Evolutionary conservation across 2,329 filamentous ascomycete species (phyloP).

Genomic region (Thelonectria rubi): DNA sequence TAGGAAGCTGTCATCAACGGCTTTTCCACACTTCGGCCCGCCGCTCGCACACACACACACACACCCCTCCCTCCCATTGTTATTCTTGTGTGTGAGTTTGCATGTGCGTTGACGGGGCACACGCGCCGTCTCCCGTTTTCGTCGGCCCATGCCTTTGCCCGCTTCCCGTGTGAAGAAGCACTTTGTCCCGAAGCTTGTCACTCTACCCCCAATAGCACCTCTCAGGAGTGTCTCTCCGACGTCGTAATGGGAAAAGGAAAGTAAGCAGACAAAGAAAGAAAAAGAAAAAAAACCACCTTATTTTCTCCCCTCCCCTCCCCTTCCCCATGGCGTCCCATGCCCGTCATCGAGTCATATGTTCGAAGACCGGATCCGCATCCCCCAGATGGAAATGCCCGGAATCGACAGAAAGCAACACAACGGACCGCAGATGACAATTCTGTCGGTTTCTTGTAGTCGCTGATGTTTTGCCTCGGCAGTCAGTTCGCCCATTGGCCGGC

Average conservation of each 20-base stretch:
- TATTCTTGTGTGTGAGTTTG: not conserved
- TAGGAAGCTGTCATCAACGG: slow-evolving; percentile 32
- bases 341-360: slow-evolving; percentile 8
- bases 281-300: not conserved
- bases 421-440: too few species aligned
- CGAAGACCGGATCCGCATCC: slow-evolving; percentile 14
- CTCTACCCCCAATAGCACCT: not conserved
- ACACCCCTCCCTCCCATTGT: slow-evolving; percentile 1
- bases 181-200: slow-evolving; percentile 10
- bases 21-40: slow-evolving; percentile 18
- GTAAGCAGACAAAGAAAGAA: too few species aligned
- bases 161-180: not conserved
- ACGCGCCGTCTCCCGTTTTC: slow-evolving; percentile 21
- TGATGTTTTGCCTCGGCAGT: slow-evolving; percentile 30
- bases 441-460: not conserved
- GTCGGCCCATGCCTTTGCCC: slow-evolving; percentile 15
- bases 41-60: too few species aligned
- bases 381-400: slow-evolving; percentile 12
- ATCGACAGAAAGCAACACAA: not conserved
- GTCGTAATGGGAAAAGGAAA: too few species aligned
- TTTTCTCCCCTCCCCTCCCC: not conserved
- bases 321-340: not conserved
- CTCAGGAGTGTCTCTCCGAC: not conserved
- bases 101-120: slow-evolving; percentile 6
- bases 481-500: slow-evolving; percentile 15